phyloP scores from a whole-genome alignment of 108 stramenopile genomes.

The Conticribra guillardii region DNA sequence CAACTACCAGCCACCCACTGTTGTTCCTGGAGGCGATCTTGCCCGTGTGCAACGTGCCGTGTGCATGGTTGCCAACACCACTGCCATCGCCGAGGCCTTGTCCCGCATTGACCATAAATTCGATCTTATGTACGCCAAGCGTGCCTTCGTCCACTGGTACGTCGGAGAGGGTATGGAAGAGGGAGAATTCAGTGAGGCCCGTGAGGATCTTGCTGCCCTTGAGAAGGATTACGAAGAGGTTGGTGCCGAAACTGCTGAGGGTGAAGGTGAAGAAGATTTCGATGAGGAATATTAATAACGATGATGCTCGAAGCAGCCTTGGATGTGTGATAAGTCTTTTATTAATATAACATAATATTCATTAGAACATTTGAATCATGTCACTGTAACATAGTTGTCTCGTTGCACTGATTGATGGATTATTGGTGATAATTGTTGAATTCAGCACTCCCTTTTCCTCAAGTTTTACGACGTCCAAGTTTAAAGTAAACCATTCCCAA shows the following conservation, averaged over 20 bases:
- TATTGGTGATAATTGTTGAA: no score
- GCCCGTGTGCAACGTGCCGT: constrained; percentile 97
- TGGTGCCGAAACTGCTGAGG: constrained; percentile 95
- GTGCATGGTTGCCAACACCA: constrained; percentile 99
- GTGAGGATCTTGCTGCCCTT: constrained; percentile 99
- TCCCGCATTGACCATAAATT: constrained; percentile 99
- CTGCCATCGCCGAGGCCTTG: constrained; percentile 98
- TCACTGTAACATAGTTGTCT: no score
- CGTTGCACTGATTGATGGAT: no score
- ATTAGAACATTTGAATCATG: no score
- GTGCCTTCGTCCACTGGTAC: constrained; percentile 99
- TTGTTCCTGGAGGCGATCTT: constrained; percentile 94
- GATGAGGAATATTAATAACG: constrained; percentile 89
- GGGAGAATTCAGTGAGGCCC: constrained; percentile 99
- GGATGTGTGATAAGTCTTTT: no score
- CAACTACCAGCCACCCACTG: constrained; percentile 97
- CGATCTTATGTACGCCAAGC: constrained; percentile 99
- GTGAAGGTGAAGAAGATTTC: constrained; percentile 88
- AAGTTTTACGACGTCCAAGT: no score
- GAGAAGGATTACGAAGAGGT: constrained; percentile 99
- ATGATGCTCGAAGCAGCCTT: constrained; percentile 11
- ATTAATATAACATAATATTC: no score
- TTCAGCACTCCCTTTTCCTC: no score
- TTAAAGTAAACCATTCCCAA: no score
- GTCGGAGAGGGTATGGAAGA: constrained; percentile 99